Conservation (phyloP, 768 basidiomycete genomes). For the Termitomyces sp. region DNA sequence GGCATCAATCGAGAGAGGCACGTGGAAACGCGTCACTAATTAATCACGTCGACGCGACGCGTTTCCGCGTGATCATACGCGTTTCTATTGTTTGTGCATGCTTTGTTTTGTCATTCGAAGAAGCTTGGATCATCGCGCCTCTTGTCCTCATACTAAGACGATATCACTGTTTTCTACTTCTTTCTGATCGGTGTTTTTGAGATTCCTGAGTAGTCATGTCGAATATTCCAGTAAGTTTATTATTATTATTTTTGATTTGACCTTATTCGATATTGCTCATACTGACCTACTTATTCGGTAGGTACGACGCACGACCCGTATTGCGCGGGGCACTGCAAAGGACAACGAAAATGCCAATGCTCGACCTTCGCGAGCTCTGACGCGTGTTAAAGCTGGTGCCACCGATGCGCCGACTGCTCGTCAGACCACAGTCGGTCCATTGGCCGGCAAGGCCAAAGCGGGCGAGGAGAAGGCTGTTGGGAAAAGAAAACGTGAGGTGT, state of each 20-base stretch:
- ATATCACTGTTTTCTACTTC: neutral
- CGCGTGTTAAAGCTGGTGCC: constrained; percentile 49
- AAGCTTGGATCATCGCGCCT: neutral
- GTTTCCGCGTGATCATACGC: constrained; percentile 12
- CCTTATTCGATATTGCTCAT: neutral
- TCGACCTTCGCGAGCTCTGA: constrained; percentile 44
- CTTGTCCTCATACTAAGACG: constrained; percentile 7
- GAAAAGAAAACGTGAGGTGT: constrained; percentile 72
- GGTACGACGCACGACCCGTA: constrained; percentile 63
- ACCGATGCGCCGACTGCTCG: constrained; percentile 26
- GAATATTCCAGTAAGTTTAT: constrained; percentile 28
- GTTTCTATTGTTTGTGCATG: constrained; percentile 10
- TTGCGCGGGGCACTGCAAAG: constrained; percentile 46
- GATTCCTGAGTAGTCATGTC: constrained; percentile 15
- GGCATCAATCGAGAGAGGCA: neutral
- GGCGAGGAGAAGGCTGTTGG: constrained; percentile 38
- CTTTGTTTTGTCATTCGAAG: constrained; percentile 9
- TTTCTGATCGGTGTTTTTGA: constrained; percentile 1
- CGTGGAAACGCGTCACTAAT: neutral
- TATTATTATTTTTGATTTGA: neutral
- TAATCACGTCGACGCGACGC: constrained; percentile 13
- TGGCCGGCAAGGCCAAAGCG: constrained; percentile 35
- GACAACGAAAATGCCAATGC: constrained; percentile 70
- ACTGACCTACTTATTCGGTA: constrained; percentile 19
- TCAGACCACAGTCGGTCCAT: constrained; percentile 27